phyloP scores from a whole-genome alignment of 2,329 filamentous ascomycete genomes.

The Aureobasidium pullulans region DNA sequence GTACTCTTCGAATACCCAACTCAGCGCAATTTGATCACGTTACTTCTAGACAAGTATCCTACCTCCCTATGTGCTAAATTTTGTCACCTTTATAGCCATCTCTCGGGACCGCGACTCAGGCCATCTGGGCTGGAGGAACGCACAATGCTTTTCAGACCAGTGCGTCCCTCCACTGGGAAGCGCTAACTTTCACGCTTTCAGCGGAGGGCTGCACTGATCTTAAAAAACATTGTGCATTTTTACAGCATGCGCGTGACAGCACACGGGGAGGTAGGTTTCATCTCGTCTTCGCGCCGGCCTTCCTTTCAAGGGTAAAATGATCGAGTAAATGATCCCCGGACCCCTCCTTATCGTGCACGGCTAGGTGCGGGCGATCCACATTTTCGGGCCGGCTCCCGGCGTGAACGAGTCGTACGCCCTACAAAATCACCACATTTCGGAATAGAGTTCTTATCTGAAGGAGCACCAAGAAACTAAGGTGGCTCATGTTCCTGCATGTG shows the following conservation, averaged over 20 bases:
- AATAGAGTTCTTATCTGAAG: slow-evolving; percentile 10
- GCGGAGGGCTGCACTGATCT: no score
- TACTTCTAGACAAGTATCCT: not conserved
- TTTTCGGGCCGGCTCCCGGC: not conserved
- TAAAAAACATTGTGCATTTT: no score
- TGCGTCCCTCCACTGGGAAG: no score
- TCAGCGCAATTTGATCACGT: not conserved
- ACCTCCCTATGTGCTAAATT: no score
- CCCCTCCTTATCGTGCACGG: slow-evolving; percentile 4
- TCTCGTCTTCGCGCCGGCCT: not conserved
- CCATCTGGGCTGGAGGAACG: no score
- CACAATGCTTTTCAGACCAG: no score
- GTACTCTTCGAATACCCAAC: not conserved
- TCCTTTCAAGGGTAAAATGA: not conserved
- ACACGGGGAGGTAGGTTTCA: no score
- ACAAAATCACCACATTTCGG: not conserved
- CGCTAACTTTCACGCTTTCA: no score
- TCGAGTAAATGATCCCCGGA: not conserved
- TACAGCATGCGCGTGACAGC: no score
- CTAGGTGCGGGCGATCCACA: not conserved
- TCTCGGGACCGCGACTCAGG: no score
- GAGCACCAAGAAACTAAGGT: slow-evolving; percentile 7
- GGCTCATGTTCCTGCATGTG: slow-evolving; percentile 9
- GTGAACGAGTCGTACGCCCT: not conserved
- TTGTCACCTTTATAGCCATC: no score